Evolutionary conservation across 495 filamentous ascomycete genomes (phyloP), one percentile per base, ranked within the genome.

Genomic region (Penicillium cataractarum): DNA sequence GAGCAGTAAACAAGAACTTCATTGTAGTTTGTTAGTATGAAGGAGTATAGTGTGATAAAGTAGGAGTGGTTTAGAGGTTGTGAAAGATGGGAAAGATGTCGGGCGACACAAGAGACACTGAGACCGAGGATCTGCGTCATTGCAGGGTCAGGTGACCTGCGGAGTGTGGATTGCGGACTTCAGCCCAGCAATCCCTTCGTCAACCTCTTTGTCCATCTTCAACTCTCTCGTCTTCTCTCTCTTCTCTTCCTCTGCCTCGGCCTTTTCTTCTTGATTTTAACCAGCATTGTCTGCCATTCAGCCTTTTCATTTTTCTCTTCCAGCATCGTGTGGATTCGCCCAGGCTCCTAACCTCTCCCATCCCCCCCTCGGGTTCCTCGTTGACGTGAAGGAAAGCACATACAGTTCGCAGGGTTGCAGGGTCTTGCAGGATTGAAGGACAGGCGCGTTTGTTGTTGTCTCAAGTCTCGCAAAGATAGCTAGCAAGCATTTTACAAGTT

Each of bases 401-500:
- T 58, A 62, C 50, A 64, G 48, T 60, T 58, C n/a, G 12, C 52
- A 51, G 66, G 57, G 31, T 54, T 51, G 69, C 64, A 68, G 69
- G 65, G 63, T 69, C 27, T 60, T 60, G 58, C 58, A 61, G 61
- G 63, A 65, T 70, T 66, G 61, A 65, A 67, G 64, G 64, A 64
- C 58, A 69, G 63, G 68, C 64, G 63, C 65, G 61, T 72, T 55
- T 76, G 65, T 75, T 78, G 66, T 76, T 78, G 68, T 75, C 68
- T 76, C 71, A 65, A 69, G 59, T 79, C 72, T 76, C 71, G 74
- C 71, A 60, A 76, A 77, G 67, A 76, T 82, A 82, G 79, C 76
- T 80, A 82, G 78, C 77, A 82, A 82, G 71, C 79, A 82, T 82
- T 56, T 72, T 76, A 80, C 77, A 82, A 79, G 69, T 79, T 80